Conservation (phyloP, 257 asterid species). For the Solanum sitiens region DNA sequence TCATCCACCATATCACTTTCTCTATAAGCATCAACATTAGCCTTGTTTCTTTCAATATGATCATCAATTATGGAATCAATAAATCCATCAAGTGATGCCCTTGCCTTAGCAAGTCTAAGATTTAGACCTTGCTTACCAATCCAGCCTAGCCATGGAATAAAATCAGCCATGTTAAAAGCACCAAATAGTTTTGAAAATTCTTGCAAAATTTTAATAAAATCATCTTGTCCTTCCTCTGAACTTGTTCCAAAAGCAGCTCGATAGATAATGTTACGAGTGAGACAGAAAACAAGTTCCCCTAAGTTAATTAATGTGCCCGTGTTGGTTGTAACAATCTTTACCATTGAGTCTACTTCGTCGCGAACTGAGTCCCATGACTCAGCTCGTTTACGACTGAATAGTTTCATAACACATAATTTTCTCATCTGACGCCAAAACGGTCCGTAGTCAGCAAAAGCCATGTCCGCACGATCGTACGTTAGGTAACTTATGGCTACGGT, state of each 20-base stretch:
- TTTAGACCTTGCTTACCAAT: slow-evolving; percentile 59
- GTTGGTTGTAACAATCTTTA: slow-evolving; percentile 18
- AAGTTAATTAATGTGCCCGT: slow-evolving; percentile 41
- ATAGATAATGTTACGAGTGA: slow-evolving; percentile 55
- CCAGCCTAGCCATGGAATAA: slow-evolving; percentile 62
- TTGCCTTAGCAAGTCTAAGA: slow-evolving; percentile 31
- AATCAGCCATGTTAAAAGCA: slow-evolving; percentile 73
- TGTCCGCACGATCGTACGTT: slow-evolving; percentile 80
- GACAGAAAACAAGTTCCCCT: slow-evolving; percentile 74
- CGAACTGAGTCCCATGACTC: slow-evolving; percentile 96
- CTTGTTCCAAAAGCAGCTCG: slow-evolving; percentile 85
- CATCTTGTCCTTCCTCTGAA: slow-evolving; percentile 55
- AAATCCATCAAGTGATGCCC: slow-evolving; percentile 67
- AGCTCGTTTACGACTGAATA: slow-evolving; percentile 77
- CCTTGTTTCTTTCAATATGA: slow-evolving; percentile 37
- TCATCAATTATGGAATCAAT: slow-evolving; percentile 66
- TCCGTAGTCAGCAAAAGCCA: slow-evolving; percentile 93
- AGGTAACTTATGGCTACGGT: slow-evolving; percentile 59
- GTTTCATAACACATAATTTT: slow-evolving; percentile 76
- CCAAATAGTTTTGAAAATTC: slow-evolving; percentile 78
- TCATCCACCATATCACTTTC: slow-evolving; percentile 89
- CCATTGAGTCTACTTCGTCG: slow-evolving; percentile 59
- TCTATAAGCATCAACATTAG: neutral
- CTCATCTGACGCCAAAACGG: slow-evolving; percentile 98
- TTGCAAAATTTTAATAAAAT: slow-evolving; percentile 55